Conservation (phyloP, 2,329 filamentous ascomycete genomes). For the Diaporthe citri region DNA sequence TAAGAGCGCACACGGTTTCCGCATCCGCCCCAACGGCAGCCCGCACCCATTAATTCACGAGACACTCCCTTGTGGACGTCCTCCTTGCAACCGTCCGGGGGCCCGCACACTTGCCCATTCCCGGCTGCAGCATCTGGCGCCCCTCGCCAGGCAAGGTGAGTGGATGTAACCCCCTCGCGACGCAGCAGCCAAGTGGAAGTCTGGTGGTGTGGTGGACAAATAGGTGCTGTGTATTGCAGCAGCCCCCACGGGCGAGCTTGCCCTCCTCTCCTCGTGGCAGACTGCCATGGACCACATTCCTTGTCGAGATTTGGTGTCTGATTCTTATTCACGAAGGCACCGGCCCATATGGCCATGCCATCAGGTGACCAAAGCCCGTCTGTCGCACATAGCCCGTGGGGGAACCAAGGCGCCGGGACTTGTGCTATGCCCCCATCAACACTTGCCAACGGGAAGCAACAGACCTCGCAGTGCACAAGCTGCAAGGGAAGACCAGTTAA, state of each 20-base stretch:
- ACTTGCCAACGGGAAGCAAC: slow-evolving; percentile 16
- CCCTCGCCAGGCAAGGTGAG: slow-evolving; percentile 1
- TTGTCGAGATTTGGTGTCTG: not conserved
- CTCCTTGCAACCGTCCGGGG: not conserved
- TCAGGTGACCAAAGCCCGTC: not conserved
- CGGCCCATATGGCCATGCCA: not conserved
- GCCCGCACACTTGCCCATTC: not conserved
- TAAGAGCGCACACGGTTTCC: not conserved
- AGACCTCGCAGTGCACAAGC: not conserved
- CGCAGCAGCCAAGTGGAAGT: slow-evolving; percentile 19
- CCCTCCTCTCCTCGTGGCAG: not conserved
- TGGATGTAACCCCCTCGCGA: slow-evolving; percentile 24
- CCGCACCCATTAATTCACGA: not conserved
- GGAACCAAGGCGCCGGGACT: slow-evolving; percentile 10
- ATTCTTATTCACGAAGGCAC: not conserved
- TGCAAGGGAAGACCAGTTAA: not conserved
- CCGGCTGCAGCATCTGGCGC: slow-evolving; percentile 3
- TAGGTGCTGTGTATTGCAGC: not conserved
- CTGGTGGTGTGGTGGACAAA: not conserved
- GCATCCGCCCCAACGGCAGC: slow-evolving; percentile 5
- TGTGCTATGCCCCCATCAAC: not conserved
- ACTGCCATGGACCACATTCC: not conserved
- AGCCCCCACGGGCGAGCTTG: not conserved
- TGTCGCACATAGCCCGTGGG: not conserved
- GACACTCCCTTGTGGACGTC: slow-evolving; percentile 1